Conservation (phyloP, 371 early-diverging fungal species). For the Lichtheimia corymbifera region DNA sequence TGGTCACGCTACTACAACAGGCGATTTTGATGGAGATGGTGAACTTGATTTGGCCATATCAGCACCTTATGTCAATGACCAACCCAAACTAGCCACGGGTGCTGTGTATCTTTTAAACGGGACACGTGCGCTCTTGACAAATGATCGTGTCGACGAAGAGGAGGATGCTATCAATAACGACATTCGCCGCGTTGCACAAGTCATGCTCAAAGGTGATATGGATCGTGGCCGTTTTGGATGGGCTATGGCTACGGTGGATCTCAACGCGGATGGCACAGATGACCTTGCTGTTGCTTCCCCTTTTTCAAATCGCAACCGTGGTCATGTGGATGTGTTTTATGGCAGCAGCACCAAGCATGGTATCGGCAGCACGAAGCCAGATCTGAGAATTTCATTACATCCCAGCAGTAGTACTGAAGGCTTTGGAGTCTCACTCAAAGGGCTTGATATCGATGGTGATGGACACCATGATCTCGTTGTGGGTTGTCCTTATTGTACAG, state of each 20-base stretch:
- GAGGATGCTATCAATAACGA: slow-evolving; percentile 16
- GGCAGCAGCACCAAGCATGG: slow-evolving; percentile 61
- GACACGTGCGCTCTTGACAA: slow-evolving; percentile 3
- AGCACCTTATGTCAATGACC: slow-evolving; percentile 61
- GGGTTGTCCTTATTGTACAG: slow-evolving; percentile 66
- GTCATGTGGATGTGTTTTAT: slow-evolving; percentile 69
- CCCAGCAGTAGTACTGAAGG: slow-evolving; percentile 23
- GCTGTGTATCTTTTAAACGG: slow-evolving; percentile 60
- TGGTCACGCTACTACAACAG: slow-evolving; percentile 64
- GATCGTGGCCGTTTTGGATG: slow-evolving; percentile 74
- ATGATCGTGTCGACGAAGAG: background rate
- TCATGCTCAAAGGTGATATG: slow-evolving; percentile 27
- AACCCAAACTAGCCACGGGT: slow-evolving; percentile 50
- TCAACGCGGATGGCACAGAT: slow-evolving; percentile 85
- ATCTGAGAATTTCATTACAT: slow-evolving; percentile 37
- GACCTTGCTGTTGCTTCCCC: slow-evolving; percentile 84
- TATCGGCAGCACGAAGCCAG: slow-evolving; percentile 33
- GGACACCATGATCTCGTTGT: slow-evolving; percentile 68
- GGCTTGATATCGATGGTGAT: slow-evolving; percentile 69
- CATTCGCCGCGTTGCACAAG: slow-evolving; percentile 32
- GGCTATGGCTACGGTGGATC: slow-evolving; percentile 72
- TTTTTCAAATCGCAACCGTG: slow-evolving; percentile 36
- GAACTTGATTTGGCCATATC: slow-evolving; percentile 65
- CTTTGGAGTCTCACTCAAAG: slow-evolving; percentile 59
- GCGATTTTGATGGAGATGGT: slow-evolving; percentile 74